Conservation (phyloP, 2,329 filamentous ascomycete genomes). For the Trichoderma afroharzianum region DNA sequence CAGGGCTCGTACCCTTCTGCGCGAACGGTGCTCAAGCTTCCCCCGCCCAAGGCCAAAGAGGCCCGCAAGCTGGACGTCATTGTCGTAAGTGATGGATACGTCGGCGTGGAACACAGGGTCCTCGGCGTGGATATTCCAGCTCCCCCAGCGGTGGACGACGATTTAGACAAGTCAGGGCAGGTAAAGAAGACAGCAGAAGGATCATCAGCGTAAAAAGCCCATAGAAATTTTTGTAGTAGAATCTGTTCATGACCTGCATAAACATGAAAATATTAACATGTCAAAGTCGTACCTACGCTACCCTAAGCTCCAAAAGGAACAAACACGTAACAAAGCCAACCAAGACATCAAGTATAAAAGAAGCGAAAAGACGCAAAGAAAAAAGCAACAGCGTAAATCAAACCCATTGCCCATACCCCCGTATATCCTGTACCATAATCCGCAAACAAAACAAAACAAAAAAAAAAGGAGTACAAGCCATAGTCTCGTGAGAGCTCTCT, state of each 20-base stretch:
- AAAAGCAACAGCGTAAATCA: not conserved
- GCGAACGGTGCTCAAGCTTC: conserved; percentile 58
- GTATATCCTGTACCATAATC: not conserved
- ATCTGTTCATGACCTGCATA: not conserved
- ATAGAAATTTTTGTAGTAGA: not conserved
- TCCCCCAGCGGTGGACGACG: conserved; percentile 46
- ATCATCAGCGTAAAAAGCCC: not conserved
- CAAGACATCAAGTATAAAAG: not conserved
- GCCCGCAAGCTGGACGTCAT: conserved; percentile 66
- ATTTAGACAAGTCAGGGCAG: conserved; percentile 32
- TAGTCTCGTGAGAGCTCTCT: conserved; percentile 19
- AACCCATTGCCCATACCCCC: not conserved
- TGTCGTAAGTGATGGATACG: conserved; percentile 84
- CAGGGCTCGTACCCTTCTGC: conserved; percentile 48
- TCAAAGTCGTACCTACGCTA: not conserved
- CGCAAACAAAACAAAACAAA: conserved; percentile 16
- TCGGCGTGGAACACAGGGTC: conserved; percentile 62
- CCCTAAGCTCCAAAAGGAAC: not conserved
- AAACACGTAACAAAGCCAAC: not conserved
- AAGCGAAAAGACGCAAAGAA: not conserved
- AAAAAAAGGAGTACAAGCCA: conserved; percentile 9
- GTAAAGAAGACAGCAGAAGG: not conserved
- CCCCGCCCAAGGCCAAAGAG: conserved; percentile 42
- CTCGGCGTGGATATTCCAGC: conserved; percentile 51
- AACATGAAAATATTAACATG: not conserved